phyloP scores from a whole-genome alignment of 2,329 filamentous ascomycete species.

The Juglanconis oblonga region DNA sequence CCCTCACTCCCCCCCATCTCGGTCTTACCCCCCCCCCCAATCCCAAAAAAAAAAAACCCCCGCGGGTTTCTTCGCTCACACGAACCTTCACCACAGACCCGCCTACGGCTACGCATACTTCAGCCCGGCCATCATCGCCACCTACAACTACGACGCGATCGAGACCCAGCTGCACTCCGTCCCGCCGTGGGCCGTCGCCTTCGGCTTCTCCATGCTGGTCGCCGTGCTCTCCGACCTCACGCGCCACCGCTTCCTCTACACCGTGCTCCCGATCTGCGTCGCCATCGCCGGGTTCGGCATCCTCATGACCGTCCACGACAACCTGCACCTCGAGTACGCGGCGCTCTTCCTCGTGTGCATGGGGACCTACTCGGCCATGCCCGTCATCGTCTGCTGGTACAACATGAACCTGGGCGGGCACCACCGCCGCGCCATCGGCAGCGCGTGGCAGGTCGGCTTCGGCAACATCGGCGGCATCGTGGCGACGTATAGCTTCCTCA shows the following conservation, averaged over 20 bases:
- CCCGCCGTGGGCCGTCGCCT: slow-evolving; percentile 64
- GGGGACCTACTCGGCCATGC: slow-evolving; percentile 85
- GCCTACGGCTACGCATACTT: slow-evolving; percentile 80
- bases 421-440: slow-evolving; percentile 66
- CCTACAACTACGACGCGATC: slow-evolving; percentile 60
- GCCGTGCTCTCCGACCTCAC: slow-evolving; percentile 70
- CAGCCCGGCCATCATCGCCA: slow-evolving; percentile 66
- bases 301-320: slow-evolving; percentile 67
- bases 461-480: slow-evolving; percentile 80
- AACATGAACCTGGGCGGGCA: slow-evolving; percentile 77
- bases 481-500: slow-evolving; percentile 67
- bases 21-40: background rate
- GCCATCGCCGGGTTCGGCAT: slow-evolving; percentile 74
- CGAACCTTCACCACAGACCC: slow-evolving; percentile 52
- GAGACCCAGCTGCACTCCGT: slow-evolving; percentile 57
- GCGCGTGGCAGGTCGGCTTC: slow-evolving; percentile 75
- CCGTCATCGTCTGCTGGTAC: slow-evolving; percentile 80
- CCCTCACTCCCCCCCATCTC: background rate
- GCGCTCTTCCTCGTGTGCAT: slow-evolving; percentile 79
- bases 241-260: slow-evolving; percentile 72
- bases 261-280: slow-evolving; percentile 65
- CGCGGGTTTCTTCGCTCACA: slow-evolving; percentile 23
- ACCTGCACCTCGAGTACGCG: slow-evolving; percentile 67
- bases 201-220: slow-evolving; percentile 73
- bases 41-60: too few relatives aligned